Conservation (phyloP, 2,329 filamentous ascomycete genomes). For the Talaromyces pinophilus region DNA sequence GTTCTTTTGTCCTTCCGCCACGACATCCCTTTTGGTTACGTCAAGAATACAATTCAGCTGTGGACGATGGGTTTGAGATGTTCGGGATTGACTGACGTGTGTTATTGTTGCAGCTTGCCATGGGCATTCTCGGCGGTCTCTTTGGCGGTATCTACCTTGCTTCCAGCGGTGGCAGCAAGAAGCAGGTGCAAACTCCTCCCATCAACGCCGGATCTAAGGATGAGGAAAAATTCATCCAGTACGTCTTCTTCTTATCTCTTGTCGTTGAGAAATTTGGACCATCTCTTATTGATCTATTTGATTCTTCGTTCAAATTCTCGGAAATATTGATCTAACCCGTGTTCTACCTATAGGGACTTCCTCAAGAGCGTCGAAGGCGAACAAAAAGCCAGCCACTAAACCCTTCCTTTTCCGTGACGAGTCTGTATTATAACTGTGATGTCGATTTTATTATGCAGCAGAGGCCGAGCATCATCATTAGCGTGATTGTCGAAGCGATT, state of each 20-base stretch:
- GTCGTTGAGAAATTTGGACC: not conserved
- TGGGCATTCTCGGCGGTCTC: slow-evolving; percentile 56
- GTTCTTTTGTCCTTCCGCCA: slow-evolving; percentile 30
- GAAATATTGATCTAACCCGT: not conserved
- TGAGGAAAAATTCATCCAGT: slow-evolving; percentile 70
- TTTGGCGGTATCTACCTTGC: slow-evolving; percentile 51
- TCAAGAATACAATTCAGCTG: slow-evolving; percentile 19
- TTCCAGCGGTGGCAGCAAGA: slow-evolving; percentile 48
- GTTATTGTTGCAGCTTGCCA: slow-evolving; percentile 55
- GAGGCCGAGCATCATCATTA: slow-evolving; percentile 16
- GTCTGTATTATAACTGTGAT: slow-evolving; percentile 18
- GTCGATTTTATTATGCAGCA: slow-evolving; percentile 12
- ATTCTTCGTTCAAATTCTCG: not conserved
- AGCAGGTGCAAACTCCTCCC: slow-evolving; percentile 52
- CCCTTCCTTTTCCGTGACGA: slow-evolving; percentile 12
- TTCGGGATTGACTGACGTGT: not conserved
- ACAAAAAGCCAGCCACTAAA: slow-evolving; percentile 47
- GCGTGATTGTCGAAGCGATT: slow-evolving; percentile 10
- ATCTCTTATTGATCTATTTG: not conserved
- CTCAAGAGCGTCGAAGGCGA: slow-evolving; percentile 53
- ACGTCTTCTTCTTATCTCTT: slow-evolving; percentile 36
- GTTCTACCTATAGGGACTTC: slow-evolving; percentile 47
- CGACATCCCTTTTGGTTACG: slow-evolving; percentile 22
- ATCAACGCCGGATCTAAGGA: slow-evolving; percentile 67
- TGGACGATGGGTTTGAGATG: slow-evolving; percentile 9